These are phyloP conservation scores for Aureobasidium melanogenum DNA, from an alignment of 2,329 filamentous ascomycete genomes.

Conservation along the genomic window DNA sequence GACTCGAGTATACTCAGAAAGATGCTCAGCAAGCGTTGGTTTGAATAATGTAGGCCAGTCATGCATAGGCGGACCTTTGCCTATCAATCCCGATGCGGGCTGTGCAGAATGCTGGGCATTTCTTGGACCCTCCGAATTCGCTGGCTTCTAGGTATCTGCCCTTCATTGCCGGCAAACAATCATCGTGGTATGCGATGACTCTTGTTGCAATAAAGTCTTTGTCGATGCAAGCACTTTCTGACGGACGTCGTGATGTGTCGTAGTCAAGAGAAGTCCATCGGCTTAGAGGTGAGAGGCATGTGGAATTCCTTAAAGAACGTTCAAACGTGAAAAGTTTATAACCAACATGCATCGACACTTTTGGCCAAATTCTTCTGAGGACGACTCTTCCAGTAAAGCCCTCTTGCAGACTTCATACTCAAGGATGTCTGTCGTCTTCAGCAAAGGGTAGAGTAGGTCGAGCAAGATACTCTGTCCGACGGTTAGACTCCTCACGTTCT, in stretches of 20 bases:
- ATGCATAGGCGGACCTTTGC: neutral
- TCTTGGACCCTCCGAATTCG: neutral
- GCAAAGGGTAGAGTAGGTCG: neutral
- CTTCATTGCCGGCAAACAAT: too few species aligned
- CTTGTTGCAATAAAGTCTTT: too few species aligned
- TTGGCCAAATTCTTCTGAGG: too few species aligned
- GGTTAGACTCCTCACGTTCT: neutral
- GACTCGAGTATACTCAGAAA: neutral
- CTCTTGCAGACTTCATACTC: too few species aligned
- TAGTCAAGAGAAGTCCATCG: neutral
- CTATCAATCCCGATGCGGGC: neutral
- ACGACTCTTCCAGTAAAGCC: too few species aligned
- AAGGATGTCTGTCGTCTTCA: neutral
- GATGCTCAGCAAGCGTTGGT: neutral
- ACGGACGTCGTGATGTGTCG: neutral
- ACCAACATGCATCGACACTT: too few species aligned
- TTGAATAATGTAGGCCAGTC: neutral
- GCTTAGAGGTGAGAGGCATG: neutral
- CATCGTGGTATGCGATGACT: too few species aligned
- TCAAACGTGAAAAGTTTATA: neutral
- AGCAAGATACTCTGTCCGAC: neutral
- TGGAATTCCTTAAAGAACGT: neutral
- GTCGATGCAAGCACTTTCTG: too few species aligned
- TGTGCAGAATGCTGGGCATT: constrained; percentile 7
- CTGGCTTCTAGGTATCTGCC: neutral